A percentile compares a stretch with the other conserved stretches of the same genome.
These are phyloP conservation scores for Ophiostoma piceae DNA, from an alignment of 2,329 filamentous ascomycete genomes.

Conservation along the genomic window DNA sequence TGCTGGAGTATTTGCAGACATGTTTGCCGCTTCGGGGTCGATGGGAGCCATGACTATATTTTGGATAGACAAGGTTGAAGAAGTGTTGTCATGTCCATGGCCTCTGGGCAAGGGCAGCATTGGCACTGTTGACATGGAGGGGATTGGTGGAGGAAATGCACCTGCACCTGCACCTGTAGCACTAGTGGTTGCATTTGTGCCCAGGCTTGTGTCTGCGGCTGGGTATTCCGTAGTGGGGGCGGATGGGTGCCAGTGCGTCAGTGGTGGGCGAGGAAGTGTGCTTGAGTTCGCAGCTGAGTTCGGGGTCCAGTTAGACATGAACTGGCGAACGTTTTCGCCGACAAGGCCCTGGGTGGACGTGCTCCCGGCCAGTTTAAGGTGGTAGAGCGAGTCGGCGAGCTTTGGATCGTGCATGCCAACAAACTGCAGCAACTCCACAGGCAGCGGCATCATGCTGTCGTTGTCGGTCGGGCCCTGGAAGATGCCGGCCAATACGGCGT, in stretches of 20 bases:
- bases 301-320: not conserved
- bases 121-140: not conserved
- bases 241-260: not conserved
- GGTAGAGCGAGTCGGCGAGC: not conserved
- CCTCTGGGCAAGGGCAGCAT: not conserved
- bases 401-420: not conserved
- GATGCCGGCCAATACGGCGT: not conserved
- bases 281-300: not conserved
- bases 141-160: not conserved
- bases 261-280: not conserved
- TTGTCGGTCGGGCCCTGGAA: not conserved
- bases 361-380: not conserved
- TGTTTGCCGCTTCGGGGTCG: not conserved
- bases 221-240: not conserved
- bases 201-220: not conserved
- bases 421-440: not conserved
- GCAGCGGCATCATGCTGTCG: conserved; percentile 1
- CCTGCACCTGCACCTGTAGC: not conserved
- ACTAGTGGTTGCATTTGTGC: not conserved
- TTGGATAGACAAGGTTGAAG: not conserved
- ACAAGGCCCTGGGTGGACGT: not conserved
- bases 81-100: not conserved
- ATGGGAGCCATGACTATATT: not conserved
- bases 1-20: not conserved
- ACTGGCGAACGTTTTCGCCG: not conserved